phyloP scores from a whole-genome alignment of 1,284 basidiomycete species.

The Spongiforma sp. region DNA sequence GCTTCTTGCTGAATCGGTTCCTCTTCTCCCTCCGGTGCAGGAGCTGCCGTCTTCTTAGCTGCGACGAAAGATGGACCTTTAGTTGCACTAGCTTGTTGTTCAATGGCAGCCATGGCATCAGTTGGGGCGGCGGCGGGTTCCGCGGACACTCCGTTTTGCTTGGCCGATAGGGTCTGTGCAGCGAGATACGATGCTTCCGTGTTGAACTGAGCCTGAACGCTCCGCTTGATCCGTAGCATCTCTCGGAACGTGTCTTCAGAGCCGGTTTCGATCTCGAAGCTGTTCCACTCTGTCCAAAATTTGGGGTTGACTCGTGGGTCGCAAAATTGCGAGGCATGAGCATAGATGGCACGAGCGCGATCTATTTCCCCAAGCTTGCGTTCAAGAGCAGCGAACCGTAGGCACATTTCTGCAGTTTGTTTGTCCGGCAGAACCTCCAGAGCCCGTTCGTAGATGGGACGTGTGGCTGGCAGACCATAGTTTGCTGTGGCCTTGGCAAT shows the following conservation, averaged over 20 bases:
- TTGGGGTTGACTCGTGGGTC: slow-evolving; percentile 89
- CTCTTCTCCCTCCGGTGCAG: slow-evolving; percentile 37
- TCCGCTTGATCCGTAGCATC: slow-evolving; percentile 97
- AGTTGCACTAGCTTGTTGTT: slow-evolving; percentile 50
- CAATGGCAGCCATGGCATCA: slow-evolving; percentile 75
- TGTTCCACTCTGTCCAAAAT: slow-evolving; percentile 98
- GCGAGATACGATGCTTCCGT: slow-evolving; percentile 92
- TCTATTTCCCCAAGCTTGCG: slow-evolving; percentile 99
- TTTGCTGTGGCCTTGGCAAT: slow-evolving; percentile 97
- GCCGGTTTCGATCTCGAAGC: slow-evolving; percentile 97
- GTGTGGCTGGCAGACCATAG: slow-evolving; percentile 95
- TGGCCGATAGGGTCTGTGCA: slow-evolving; percentile 80
- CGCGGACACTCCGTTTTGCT: slow-evolving; percentile 57
- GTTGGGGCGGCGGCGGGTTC: slow-evolving; percentile 60
- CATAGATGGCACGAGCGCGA: slow-evolving; percentile 94
- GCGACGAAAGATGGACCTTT: slow-evolving; percentile 71
- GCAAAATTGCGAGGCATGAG: slow-evolving; percentile 98
- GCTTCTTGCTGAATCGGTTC: slow-evolving; percentile 39
- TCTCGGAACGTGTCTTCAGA: slow-evolving; percentile 99
- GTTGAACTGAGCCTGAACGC: slow-evolving; percentile 98
- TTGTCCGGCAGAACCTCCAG: slow-evolving; percentile 91
- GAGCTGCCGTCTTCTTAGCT: slow-evolving; percentile 53
- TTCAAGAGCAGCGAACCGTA: slow-evolving; percentile 95
- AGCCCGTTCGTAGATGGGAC: slow-evolving; percentile 97
- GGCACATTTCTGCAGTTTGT: slow-evolving; percentile 97